Evolutionary conservation across 2,329 filamentous ascomycete species (phyloP), one percentile per base, ranked within the genome.

Genomic region (Hymenoscyphus fraxineus): DNA sequence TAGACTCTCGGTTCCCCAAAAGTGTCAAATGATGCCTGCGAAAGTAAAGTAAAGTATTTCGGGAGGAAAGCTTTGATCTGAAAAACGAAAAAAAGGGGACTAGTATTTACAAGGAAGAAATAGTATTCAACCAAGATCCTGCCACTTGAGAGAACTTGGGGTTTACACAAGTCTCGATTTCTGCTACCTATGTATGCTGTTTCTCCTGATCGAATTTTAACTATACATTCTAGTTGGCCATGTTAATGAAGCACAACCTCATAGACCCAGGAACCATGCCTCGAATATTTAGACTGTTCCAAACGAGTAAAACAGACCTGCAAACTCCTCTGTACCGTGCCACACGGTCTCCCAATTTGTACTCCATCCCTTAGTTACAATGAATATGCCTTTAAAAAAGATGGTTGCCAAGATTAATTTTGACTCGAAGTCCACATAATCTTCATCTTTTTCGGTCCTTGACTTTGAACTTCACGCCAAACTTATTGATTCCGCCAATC

Each of bases 391-490:
- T 54, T 19, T 3, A 1, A 27, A 9, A 54, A 27, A 54, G 4
- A 60, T 58, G 31, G n/a, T 58, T 58, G 55, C n/a, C 32, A 16
- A 41, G 27, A 59, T 27, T 16, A 31, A 19, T 41, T 41, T 12
- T 41, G 13, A 47, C 22, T 27, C 32, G 35, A 22, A 12, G 12
- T 27, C 13, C 65, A 67, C 64, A 51, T 3, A 2, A 22, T 15
- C 39, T 56, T 62, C 65, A 76, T 71, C 84, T 80, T 80, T 89
- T 89, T 68, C 86, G 80, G 74, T 85, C 80, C 67, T 84, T 81
- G 63, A 88, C 80, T 79, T 86, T 87, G 67, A 87, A 82, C 77
- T 85, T 88, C 75, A 83, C 83, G 31, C 86, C 86, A 47, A 79
- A 79, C 73, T 85, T 86, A 35, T 83, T 87, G n/a, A 80, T 72